Percentiles rank a stretch among this genome's conserved stretches.
Conservation (phyloP, 495 filamentous ascomycete genomes). For the Penicillium bialowiezense region DNA sequence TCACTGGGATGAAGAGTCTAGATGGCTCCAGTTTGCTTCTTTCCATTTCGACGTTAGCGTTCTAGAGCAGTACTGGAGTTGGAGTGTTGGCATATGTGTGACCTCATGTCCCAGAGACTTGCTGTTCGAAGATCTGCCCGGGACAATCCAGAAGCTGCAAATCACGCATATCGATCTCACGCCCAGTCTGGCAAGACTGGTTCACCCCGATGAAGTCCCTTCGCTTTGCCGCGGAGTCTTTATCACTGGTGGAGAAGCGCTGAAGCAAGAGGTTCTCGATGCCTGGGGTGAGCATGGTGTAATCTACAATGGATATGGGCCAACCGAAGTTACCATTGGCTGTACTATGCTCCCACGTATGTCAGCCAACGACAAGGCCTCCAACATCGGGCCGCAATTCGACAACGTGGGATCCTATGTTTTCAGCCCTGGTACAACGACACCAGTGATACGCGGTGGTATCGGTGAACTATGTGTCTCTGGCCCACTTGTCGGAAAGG, state of each 20-base stretch:
- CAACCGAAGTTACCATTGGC: constrained; percentile 89
- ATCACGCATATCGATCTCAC: constrained; percentile 84
- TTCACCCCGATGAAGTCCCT: constrained; percentile 37
- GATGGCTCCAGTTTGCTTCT: constrained; percentile 84
- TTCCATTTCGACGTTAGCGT: constrained; percentile 89
- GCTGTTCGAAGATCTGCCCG: constrained; percentile 71
- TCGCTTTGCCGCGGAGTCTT: constrained; percentile 34
- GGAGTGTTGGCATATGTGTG: constrained; percentile 79
- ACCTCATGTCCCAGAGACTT: constrained; percentile 74
- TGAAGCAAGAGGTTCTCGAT: constrained; percentile 44
- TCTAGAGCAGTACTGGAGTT: constrained; percentile 85
- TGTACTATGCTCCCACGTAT: constrained; percentile 71
- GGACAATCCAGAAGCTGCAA: constrained; percentile 60
- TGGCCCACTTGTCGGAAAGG: constrained; percentile 81
- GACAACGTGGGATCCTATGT: constrained; percentile 80
- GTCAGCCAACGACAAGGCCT: constrained; percentile 64
- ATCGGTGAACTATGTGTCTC: constrained; percentile 86
- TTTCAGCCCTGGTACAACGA: constrained; percentile 63
- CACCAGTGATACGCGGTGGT: constrained; percentile 70
- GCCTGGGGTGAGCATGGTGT: constrained; percentile 41
- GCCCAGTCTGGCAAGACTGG: constrained; percentile 43
- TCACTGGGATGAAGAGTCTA: constrained; percentile 59
- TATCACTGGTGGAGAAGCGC: constrained; percentile 42
- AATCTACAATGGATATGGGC: constrained; percentile 62
- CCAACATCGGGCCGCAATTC: constrained; percentile 84